These are phyloP conservation scores for Ananas comosus DNA, from an alignment of 176 grass and related monocot genomes.

Conservation along the genomic window DNA sequence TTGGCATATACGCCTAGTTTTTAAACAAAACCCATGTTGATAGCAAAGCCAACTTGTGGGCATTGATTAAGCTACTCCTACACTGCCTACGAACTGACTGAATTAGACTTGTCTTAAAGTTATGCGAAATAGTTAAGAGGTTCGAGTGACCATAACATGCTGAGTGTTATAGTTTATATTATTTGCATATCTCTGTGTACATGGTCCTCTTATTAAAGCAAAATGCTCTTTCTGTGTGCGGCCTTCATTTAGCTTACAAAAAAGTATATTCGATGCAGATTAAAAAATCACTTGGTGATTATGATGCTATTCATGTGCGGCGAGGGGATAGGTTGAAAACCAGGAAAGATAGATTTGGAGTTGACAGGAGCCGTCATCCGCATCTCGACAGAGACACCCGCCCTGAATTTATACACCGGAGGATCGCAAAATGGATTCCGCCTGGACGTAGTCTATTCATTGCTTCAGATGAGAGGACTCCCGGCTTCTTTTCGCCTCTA, in stretches of 20 bases:
- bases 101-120: too few species aligned
- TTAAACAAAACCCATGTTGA: too few species aligned
- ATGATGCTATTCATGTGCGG: slow-evolving; percentile 97
- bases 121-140: too few species aligned
- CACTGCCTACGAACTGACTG: too few species aligned
- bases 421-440: slow-evolving; percentile 80
- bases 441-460: slow-evolving; percentile 67
- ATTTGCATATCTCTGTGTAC: neutral
- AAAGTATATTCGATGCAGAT: slow-evolving; percentile 34
- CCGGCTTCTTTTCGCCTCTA: slow-evolving; percentile 77
- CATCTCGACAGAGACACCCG: slow-evolving; percentile 96
- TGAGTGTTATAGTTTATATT: too few species aligned
- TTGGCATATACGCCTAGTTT: too few species aligned
- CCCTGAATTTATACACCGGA: slow-evolving; percentile 72
- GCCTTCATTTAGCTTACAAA: neutral
- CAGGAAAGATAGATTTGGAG: slow-evolving; percentile 80
- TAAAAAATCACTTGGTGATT: slow-evolving; percentile 76
- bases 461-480: slow-evolving; percentile 80
- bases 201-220: slow-evolving; percentile 12
- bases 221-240: neutral
- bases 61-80: too few species aligned
- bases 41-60: too few species aligned
- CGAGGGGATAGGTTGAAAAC: slow-evolving; percentile 84
- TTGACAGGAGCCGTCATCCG: slow-evolving; percentile 74
- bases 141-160: too few species aligned